Conservation (phyloP, 495 filamentous ascomycete species). For the Xylaria nigripes region DNA sequence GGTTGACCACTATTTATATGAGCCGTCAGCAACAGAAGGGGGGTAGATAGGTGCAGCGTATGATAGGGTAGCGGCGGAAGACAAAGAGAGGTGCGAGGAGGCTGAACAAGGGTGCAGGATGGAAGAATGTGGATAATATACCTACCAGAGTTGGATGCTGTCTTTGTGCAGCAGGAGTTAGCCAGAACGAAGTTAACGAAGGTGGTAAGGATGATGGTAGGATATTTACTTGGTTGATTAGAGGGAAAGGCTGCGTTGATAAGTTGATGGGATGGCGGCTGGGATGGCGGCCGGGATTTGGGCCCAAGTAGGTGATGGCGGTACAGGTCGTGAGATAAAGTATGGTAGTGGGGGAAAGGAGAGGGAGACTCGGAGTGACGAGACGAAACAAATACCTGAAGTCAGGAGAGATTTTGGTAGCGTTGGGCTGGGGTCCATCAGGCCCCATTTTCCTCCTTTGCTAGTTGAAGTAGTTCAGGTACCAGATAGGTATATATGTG, state of each 20-base stretch:
- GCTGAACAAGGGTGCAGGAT: background rate
- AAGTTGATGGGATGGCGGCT: background rate
- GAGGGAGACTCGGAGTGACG: conserved; percentile 6
- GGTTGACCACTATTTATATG: conserved; percentile 18
- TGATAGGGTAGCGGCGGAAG: background rate
- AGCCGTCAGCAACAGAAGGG: conserved; percentile 24
- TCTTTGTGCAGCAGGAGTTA: background rate
- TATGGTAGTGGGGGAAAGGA: conserved; percentile 8
- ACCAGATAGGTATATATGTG: background rate
- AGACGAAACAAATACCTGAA: conserved; percentile 14
- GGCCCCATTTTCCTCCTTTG: background rate
- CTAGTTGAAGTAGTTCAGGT: background rate
- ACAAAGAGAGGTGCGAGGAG: background rate
- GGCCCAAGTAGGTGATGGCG: conserved; percentile 6
- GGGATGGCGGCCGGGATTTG: background rate
- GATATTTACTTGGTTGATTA: background rate
- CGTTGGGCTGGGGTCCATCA: background rate
- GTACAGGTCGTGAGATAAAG: conserved; percentile 1
- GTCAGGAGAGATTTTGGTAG: conserved; percentile 3
- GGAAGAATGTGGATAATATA: background rate
- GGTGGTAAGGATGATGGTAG: background rate
- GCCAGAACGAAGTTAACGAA: background rate
- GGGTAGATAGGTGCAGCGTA: conserved; percentile 20
- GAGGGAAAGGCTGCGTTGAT: background rate
- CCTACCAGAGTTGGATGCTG: background rate